phyloP scores from a whole-genome alignment of 2,329 filamentous ascomycete species.

The Ophiostoma piceae region DNA sequence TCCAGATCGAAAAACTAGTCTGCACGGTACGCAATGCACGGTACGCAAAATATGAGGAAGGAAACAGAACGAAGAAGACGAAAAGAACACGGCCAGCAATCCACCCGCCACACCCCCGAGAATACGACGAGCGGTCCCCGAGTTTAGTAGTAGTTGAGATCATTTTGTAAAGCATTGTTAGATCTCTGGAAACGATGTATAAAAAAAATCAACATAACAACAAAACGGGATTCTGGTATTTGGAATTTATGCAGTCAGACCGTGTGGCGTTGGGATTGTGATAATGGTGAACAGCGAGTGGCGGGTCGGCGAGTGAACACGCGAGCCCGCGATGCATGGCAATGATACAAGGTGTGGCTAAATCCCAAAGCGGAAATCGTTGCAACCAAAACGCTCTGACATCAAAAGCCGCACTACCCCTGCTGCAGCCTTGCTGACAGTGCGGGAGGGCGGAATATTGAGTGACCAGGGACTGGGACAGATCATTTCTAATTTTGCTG shows the following conservation, averaged over 20 bases:
- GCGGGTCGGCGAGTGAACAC: background rate
- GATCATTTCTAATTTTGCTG: background rate
- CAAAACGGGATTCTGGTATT: background rate
- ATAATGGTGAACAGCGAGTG: background rate
- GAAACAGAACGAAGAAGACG: background rate
- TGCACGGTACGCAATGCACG: background rate
- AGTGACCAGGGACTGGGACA: background rate
- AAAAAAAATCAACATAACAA: background rate
- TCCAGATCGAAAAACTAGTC: background rate
- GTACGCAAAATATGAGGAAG: background rate
- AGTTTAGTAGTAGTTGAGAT: background rate
- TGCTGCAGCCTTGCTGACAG: slow-evolving; percentile 8
- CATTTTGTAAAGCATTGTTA: background rate
- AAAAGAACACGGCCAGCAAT: background rate
- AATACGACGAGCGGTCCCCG: slow-evolving; percentile 1
- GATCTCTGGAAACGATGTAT: no score
- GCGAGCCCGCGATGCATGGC: background rate
- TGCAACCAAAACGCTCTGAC: background rate
- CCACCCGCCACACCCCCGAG: background rate
- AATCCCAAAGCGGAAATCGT: background rate
- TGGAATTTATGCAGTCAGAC: background rate
- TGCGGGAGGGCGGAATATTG: background rate
- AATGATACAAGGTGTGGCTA: background rate
- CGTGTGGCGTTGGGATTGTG: background rate
- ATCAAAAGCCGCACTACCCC: background rate